Conservation (phyloP, 805 yeast species). For the Lachancea cidri region DNA sequence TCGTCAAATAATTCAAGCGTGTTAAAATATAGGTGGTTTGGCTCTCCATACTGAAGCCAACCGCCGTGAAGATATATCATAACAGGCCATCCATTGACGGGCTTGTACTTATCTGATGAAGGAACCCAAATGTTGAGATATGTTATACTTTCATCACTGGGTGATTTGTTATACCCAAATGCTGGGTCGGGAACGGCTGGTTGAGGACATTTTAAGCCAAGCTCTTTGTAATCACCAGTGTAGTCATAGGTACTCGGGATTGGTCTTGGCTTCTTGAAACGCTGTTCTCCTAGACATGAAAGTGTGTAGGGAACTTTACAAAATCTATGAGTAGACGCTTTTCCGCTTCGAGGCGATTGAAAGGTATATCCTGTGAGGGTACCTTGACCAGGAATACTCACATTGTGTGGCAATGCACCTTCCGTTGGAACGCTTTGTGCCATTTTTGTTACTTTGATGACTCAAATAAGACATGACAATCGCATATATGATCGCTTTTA, state of each 20-base stretch:
- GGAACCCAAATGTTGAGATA: constrained; percentile 39
- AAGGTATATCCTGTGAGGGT: not conserved
- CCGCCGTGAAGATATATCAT: constrained; percentile 41
- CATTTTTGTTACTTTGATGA: too few relatives aligned
- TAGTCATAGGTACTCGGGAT: constrained; percentile 35
- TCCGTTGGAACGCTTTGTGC: not conserved
- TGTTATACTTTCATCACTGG: constrained; percentile 31
- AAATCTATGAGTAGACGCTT: constrained; percentile 16
- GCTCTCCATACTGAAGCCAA: constrained; percentile 36
- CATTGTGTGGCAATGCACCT: not conserved
- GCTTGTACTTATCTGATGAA: constrained; percentile 26
- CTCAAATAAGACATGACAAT: too few relatives aligned
- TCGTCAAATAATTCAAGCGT: constrained; percentile 26
- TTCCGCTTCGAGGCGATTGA: not conserved
- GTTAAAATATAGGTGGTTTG: constrained; percentile 23
- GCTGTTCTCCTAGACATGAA: constrained; percentile 29
- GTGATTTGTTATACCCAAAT: constrained; percentile 12
- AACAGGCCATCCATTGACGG: constrained; percentile 41
- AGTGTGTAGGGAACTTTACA: constrained; percentile 34
- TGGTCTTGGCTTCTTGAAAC: constrained; percentile 34
- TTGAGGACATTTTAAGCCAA: constrained; percentile 37
- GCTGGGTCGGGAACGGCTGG: constrained; percentile 31
- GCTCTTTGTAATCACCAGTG: constrained; percentile 35
- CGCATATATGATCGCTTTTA: too few relatives aligned
- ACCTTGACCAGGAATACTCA: not conserved